phyloP scores from a whole-genome alignment of 306 rosid genomes.

The Fragaria vesca region DNA sequence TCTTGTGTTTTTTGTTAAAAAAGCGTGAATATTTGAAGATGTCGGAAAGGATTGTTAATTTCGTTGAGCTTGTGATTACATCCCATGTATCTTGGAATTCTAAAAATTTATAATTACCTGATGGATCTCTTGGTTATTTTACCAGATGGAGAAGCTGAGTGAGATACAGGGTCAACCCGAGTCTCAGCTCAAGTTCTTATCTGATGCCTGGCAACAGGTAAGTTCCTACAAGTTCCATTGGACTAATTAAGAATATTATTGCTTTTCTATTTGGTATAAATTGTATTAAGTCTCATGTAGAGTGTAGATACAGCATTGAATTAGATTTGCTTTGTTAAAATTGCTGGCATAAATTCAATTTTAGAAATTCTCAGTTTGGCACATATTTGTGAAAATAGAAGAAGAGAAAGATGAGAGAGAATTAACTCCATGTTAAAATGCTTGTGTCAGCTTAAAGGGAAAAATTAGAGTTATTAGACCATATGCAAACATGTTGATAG shows the following conservation, averaged over 20 bases:
- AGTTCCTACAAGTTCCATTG: not conserved
- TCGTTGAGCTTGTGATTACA: not conserved
- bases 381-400: not conserved
- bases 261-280: not conserved
- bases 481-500: not conserved
- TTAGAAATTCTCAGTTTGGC: not conserved
- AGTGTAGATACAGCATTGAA: not conserved
- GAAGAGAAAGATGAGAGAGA: not conserved
- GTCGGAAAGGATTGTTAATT: not conserved
- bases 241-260: not conserved
- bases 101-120: not conserved
- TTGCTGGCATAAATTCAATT: not conserved
- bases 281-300: not conserved
- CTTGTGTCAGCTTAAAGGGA: not conserved
- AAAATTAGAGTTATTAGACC: not conserved
- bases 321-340: too few species aligned
- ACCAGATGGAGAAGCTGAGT: conserved; percentile 31
- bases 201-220: conserved; percentile 46
- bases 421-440: not conserved
- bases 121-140: not conserved
- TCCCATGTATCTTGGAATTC: not conserved
- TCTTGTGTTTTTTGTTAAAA: not conserved
- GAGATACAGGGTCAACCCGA: conserved; percentile 26
- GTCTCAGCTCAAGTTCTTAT: conserved; percentile 34
- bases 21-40: not conserved